Evolutionary conservation across 1,284 basidiomycete genomes (phyloP).

Genomic region (Leccinum subspadiceum): DNA sequence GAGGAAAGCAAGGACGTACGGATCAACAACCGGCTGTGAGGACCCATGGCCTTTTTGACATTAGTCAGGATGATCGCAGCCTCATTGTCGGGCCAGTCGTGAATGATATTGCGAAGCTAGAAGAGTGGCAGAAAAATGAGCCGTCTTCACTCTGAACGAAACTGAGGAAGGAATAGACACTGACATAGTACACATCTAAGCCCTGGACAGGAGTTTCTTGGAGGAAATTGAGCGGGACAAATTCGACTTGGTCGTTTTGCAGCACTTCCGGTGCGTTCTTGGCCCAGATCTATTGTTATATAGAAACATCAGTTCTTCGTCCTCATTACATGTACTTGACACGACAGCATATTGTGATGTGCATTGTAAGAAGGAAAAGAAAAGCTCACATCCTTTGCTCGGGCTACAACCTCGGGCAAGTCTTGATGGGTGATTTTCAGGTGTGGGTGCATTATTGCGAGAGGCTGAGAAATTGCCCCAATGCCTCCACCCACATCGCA

Average conservation of each 20-base stretch:
- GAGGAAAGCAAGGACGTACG: conserved; percentile 16
- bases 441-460: conserved; percentile 40
- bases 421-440: conserved; percentile 50
- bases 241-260: conserved; percentile 34
- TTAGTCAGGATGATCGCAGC: conserved; percentile 23
- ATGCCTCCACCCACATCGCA: conserved; percentile 51
- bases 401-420: conserved; percentile 36
- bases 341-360: not conserved
- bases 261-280: conserved; percentile 36
- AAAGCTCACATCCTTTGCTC: conserved; percentile 28
- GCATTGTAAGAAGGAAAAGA: not conserved
- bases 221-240: conserved; percentile 46
- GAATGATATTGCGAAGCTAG: conserved; percentile 30
- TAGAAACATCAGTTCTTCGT: conserved; percentile 1
- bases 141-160: not conserved
- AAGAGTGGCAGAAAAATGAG: not conserved
- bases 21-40: conserved; percentile 27
- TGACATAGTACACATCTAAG: conserved; percentile 47
- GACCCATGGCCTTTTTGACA: conserved; percentile 22
- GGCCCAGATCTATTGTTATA: conserved; percentile 35
- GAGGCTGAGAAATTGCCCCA: conserved; percentile 42
- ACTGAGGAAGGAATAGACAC: not conserved
- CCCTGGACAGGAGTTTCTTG: conserved; percentile 39
- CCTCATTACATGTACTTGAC: not conserved
- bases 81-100: conserved; percentile 27